Evolutionary conservation across 495 filamentous ascomycete genomes (phyloP).

Genomic region (Sporormia fimetaria): DNA sequence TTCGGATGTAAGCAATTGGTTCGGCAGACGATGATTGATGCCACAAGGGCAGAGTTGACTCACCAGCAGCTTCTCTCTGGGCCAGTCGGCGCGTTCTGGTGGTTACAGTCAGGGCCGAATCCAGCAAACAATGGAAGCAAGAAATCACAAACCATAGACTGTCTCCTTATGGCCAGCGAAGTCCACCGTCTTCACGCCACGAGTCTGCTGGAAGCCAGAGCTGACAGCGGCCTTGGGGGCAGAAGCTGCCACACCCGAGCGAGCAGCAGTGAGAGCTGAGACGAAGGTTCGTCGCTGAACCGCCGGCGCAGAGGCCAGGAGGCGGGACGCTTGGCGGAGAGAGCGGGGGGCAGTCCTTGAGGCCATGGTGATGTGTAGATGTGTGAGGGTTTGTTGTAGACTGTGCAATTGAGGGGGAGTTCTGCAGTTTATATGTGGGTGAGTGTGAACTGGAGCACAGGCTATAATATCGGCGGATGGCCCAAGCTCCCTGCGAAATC

Average conservation of each 20-base stretch:
- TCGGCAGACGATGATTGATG: not conserved
- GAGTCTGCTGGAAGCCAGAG: slow-evolving; percentile 49
- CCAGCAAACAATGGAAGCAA: not conserved
- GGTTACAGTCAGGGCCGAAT: slow-evolving; percentile 13
- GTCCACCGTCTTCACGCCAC: slow-evolving; percentile 81
- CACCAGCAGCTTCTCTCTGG: slow-evolving; percentile 88
- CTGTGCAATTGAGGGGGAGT: not conserved
- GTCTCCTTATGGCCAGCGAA: slow-evolving; percentile 88
- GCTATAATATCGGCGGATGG: too few species aligned
- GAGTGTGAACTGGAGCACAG: too few species aligned
- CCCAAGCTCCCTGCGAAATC: too few species aligned
- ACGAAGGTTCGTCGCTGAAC: slow-evolving; percentile 61
- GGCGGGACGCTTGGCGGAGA: slow-evolving; percentile 64
- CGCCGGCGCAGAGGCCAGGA: slow-evolving; percentile 40
- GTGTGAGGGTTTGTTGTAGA: slow-evolving; percentile 15
- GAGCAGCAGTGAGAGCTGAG: slow-evolving; percentile 48
- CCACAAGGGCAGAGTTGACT: slow-evolving; percentile 32
- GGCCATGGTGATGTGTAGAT: slow-evolving; percentile 60
- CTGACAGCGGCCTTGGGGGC: slow-evolving; percentile 43
- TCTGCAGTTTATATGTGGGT: slow-evolving; percentile 5
- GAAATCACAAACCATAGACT: slow-evolving; percentile 60
- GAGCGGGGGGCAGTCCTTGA: slow-evolving; percentile 72
- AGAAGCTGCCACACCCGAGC: slow-evolving; percentile 32
- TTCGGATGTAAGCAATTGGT: slow-evolving; percentile 13
- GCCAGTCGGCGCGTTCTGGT: slow-evolving; percentile 94